These are phyloP conservation scores for Eutrema heterophyllum DNA, from an alignment of 345 rosid genomes.

Conservation along the genomic window DNA sequence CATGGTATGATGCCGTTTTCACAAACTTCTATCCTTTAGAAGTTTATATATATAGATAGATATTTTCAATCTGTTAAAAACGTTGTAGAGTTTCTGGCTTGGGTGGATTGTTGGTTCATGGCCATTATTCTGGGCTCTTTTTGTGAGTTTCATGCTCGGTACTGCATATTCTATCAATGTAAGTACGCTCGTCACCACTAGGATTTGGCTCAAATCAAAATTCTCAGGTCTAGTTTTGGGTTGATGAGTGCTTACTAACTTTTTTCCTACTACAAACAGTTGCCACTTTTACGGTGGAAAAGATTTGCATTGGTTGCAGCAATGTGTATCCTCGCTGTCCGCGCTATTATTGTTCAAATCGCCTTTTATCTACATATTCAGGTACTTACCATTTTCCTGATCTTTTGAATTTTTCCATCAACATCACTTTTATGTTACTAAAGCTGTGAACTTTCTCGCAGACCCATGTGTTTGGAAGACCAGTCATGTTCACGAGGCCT, in stretches of 20 bases:
- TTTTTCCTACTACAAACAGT: conserved; percentile 37
- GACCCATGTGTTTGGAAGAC: conserved; percentile 76
- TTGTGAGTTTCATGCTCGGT: conserved; percentile 82
- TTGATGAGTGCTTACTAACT: not conserved
- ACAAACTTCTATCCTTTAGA: not conserved
- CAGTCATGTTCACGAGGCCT: conserved; percentile 59
- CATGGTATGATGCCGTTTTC: conserved; percentile 49
- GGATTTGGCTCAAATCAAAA: not conserved
- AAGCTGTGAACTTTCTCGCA: conserved; percentile 26
- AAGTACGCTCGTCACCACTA: conserved; percentile 26
- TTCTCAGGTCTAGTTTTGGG: not conserved
- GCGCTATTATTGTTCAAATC: conserved; percentile 89
- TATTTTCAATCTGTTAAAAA: no score
- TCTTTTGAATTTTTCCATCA: not conserved
- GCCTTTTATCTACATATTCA: conserved; percentile 91
- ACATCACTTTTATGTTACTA: not conserved
- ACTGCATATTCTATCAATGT: conserved; percentile 95
- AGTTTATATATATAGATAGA: no score
- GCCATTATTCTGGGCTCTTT: conserved; percentile 98
- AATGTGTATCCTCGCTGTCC: conserved; percentile 87
- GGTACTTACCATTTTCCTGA: conserved; percentile 34
- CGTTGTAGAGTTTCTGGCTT: conserved; percentile 73
- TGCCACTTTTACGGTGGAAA: conserved; percentile 93
- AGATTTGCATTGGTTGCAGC: conserved; percentile 92
- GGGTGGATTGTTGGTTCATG: conserved; percentile 87